Percentiles rank a stretch among this genome's conserved stretches.
Conservation (phyloP, 2,329 filamentous ascomycete species). For the Fusarium nematophilum region DNA sequence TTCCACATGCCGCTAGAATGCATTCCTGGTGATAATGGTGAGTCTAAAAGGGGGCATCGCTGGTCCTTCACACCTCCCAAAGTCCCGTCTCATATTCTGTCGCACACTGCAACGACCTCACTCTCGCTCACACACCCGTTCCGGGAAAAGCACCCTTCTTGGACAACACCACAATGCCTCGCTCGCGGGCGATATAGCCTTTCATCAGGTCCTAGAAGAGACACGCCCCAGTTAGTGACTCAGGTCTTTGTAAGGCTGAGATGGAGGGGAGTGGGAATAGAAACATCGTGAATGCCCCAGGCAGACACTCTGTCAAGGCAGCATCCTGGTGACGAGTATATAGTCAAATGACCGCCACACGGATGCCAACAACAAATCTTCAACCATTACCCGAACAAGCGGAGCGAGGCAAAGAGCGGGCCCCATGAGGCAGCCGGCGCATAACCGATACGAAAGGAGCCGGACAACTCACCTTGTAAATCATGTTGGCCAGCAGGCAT, state of each 20-base stretch:
- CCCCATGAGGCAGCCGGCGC: slow-evolving; percentile 16
- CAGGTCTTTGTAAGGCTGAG: slow-evolving; percentile 42
- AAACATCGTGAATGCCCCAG: slow-evolving; percentile 34
- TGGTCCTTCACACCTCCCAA: slow-evolving; percentile 20
- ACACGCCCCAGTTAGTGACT: slow-evolving; percentile 47
- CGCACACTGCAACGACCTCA: slow-evolving; percentile 13
- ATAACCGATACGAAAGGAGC: slow-evolving; percentile 8
- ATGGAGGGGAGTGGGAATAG: slow-evolving; percentile 33
- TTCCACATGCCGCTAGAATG: slow-evolving; percentile 19
- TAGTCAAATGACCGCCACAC: slow-evolving; percentile 39
- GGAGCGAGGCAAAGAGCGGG: not conserved
- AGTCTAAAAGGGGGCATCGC: slow-evolving; percentile 17
- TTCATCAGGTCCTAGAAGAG: slow-evolving; percentile 85
- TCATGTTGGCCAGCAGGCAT: slow-evolving; percentile 93
- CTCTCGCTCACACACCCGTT: slow-evolving; percentile 70
- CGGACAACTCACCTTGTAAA: slow-evolving; percentile 83
- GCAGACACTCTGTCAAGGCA: slow-evolving; percentile 38
- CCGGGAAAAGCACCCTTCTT: slow-evolving; percentile 95
- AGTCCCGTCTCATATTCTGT: slow-evolving; percentile 16
- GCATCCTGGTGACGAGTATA: slow-evolving; percentile 40
- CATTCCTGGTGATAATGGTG: slow-evolving; percentile 9
- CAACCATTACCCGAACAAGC: not conserved
- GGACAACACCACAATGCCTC: slow-evolving; percentile 90
- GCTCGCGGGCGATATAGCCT: slow-evolving; percentile 94
- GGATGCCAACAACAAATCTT: slow-evolving; percentile 15